phyloP scores from a whole-genome alignment of 768 basidiomycete genomes.

The Macrolepiota albuminosa region DNA sequence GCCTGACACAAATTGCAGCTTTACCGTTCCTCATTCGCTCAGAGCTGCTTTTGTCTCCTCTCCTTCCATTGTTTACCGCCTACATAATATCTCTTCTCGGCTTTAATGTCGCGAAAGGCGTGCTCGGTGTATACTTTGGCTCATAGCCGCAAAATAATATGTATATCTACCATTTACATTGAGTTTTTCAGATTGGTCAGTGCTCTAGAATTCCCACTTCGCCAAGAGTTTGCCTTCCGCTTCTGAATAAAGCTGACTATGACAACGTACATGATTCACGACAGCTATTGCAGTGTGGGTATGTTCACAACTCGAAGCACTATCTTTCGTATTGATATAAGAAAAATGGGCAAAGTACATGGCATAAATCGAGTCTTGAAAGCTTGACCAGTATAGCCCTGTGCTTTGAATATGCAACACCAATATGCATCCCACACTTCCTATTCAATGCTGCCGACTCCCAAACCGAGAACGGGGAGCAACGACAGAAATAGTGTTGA shows the following conservation, averaged over 20 bases:
- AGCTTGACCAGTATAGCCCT: neutral
- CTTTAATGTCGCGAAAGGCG: constrained; percentile 84
- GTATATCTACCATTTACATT: neutral
- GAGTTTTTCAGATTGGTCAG: neutral
- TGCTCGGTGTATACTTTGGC: constrained; percentile 79
- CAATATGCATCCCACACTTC: neutral
- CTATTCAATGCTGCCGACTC: neutral
- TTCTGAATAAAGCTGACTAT: neutral
- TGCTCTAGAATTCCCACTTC: neutral
- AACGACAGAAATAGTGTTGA: neutral
- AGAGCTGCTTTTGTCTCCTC: constrained; percentile 85
- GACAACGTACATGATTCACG: neutral
- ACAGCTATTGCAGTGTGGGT: neutral
- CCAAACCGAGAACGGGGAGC: neutral
- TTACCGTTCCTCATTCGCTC: constrained; percentile 92
- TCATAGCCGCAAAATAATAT: constrained; percentile 18
- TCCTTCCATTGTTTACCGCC: constrained; percentile 80
- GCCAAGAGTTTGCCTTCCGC: neutral
- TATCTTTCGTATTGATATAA: neutral
- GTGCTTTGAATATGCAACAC: neutral
- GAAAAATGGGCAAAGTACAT: neutral
- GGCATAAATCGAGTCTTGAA: neutral
- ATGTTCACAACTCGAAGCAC: neutral
- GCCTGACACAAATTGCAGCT: constrained; percentile 37
- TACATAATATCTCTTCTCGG: constrained; percentile 87